Base-by-base conservation (phyloP, 2,329 filamentous ascomycete genomes). In the Pseudogymnoascus sp. region DNA sequence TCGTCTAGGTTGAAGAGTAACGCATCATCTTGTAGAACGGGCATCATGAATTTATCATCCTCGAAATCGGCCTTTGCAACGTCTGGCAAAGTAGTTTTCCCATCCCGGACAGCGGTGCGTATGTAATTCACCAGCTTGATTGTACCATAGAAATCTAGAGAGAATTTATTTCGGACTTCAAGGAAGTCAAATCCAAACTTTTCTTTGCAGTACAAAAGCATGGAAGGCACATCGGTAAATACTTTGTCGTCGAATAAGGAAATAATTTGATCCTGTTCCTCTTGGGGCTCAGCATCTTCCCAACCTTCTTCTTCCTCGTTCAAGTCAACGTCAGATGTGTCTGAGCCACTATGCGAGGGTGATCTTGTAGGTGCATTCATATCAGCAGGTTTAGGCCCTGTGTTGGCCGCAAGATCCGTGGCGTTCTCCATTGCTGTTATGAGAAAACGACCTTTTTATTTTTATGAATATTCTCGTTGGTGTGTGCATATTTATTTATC, bases 1-100 rank as follows among this genome's bases (percentile, higher is more conserved):
- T 97, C 94, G 65, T 96, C 93, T 17, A 99, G 79, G 61, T 84
- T 89, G 71, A 95, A 92, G 33, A 99, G 84, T 60, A 97, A 78
- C 3, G 92, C 89, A 72, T 99, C 94, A 67, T 97, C 91, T 63
- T 94, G 87, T 6, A 99, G 76, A 3, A 92, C 86, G 0, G 94
- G 94, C 71, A 89, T 88, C 63, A 99, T 79, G 70, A 86, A 95
- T 66, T 82, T 81, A 65, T 97, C 93, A 64, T 91, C 84, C n/a
- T 85, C 80, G 64, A 97, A 85, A 26, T 85, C 78, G 1, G 78
- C 76, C 36, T 77, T 77, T 2, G 84, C 79, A 62, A 90, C 85
- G 44, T 87, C 75, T 33, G 64, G 66, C 47, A 54, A 33, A 29
- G 57, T 59, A 31, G 57, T 59, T 61, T 78, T 76, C 31, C 79